Conservation (phyloP, 495 filamentous ascomycete species). For the Articulospora tetracladia region DNA sequence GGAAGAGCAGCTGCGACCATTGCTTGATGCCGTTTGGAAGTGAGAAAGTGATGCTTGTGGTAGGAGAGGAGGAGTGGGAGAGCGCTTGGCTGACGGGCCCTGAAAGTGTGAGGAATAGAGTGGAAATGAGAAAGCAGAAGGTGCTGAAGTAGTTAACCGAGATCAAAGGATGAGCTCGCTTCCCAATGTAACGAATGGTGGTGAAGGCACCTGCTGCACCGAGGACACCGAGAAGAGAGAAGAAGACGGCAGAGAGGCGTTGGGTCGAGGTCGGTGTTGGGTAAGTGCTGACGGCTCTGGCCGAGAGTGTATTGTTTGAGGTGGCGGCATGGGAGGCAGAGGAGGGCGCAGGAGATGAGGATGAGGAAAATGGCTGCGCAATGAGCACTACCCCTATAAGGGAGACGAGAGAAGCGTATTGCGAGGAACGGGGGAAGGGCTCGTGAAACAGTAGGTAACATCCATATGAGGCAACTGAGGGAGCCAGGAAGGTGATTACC, state of each 20-base stretch:
- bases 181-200: constrained; percentile 79
- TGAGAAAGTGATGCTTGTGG: constrained; percentile 12
- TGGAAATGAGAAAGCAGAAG: constrained; percentile 64
- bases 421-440: constrained; percentile 74
- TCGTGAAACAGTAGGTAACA: constrained; percentile 74
- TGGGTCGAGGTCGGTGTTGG: constrained; percentile 53
- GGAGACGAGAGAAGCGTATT: constrained; percentile 71
- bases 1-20: constrained; percentile 65
- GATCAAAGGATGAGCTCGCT: constrained; percentile 77
- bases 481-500: constrained; percentile 87
- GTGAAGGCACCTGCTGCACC: constrained; percentile 77
- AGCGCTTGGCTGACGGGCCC: constrained; percentile 32
- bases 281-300: constrained; percentile 23
- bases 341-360: constrained; percentile 24
- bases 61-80: not conserved
- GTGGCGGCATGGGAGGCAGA: constrained; percentile 23
- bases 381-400: constrained; percentile 82
- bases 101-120: constrained; percentile 48
- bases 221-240: constrained; percentile 76
- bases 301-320: no score
- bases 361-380: constrained; percentile 52
- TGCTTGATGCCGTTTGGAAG: constrained; percentile 56
- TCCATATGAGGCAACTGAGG: constrained; percentile 75
- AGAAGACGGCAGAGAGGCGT: constrained; percentile 66
- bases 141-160: constrained; percentile 82